These are phyloP conservation scores for Paxillus rubicundulus DNA, from an alignment of 768 basidiomycete genomes.

Conservation along the genomic window DNA sequence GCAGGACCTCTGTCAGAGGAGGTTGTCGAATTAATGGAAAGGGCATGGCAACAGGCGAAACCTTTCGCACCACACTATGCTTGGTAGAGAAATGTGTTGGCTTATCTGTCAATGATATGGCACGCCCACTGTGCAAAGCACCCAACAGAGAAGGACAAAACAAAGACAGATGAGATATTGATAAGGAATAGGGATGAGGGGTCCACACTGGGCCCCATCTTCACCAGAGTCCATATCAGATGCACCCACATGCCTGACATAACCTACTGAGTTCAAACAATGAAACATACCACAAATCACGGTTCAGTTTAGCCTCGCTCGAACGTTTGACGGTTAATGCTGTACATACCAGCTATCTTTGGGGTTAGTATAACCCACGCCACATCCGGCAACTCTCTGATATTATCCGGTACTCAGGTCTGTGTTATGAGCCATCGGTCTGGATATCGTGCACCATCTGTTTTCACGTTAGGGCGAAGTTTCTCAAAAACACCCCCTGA, in stretches of 20 bases:
- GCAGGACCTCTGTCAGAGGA: slow-evolving; percentile 13
- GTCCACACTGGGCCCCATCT: no score
- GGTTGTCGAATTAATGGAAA: slow-evolving; percentile 9
- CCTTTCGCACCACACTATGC: slow-evolving; percentile 10
- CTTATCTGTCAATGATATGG: neutral
- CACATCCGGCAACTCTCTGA: no score
- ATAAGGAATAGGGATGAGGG: neutral
- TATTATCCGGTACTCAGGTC: no score
- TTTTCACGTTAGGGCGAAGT: no score
- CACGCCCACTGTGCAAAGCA: neutral
- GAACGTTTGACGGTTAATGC: neutral
- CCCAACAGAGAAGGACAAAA: neutral
- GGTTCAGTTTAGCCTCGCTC: neutral
- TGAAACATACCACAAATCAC: neutral
- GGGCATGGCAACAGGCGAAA: slow-evolving; percentile 8
- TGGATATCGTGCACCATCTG: no score
- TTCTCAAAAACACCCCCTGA: no score
- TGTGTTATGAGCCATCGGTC: no score
- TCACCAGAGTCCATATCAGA: neutral
- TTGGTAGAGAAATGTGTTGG: neutral
- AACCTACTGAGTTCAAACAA: neutral
- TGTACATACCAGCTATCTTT: neutral
- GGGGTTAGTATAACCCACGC: no score
- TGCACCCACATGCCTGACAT: neutral
- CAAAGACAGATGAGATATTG: neutral